Evolutionary conservation across 225 moss, liverwort and hornwort genomes (phyloP), one percentile per base, ranked within the genome.

Genomic region (Marchantia paleacea): DNA sequence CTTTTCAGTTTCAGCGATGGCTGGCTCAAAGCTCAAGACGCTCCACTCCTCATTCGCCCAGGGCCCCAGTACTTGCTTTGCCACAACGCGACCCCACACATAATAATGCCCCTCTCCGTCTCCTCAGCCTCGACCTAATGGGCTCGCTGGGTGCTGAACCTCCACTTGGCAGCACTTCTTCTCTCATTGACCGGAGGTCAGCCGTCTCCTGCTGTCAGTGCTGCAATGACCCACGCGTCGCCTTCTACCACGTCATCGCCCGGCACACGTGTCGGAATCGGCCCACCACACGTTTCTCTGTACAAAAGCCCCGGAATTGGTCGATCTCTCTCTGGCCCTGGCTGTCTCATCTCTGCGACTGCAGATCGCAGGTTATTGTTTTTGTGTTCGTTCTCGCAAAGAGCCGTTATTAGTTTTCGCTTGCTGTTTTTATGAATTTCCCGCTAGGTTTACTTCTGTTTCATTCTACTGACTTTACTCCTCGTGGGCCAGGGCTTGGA

Each of bases 151-250:
- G 12, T 1, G 19, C 22, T 12, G 2, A 12, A 50, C 28, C 50
- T 78, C 78, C 78, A 78, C 78, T 78, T 78, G 78, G 78, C 78
- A 78, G 78, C 52, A 78, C 74, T 25, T 6, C 22, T 26, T 24
- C 47, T 15, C 14, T 8, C 50, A 31, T 65, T 25, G 64, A 78
- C 51, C 51, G 25, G 28, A 49, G 39, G 39, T 76, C 39, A 22
- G 61, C 76, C 76, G 61, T 5, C 64, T 50, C 64, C 12, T 6
- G 64, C 24, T 64, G 63, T 65, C 63, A 65, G 55, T 57, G 19
- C 20, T 58, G 57, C 20, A 49, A n/a, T 52, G 10, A 8, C 47
- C 50, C 50, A 64, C 64, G 65, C 62, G 50, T 78, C 25, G 50
- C 74, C 1, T 11, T 12, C 10, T 11, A 24, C 26, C 74, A 55